These are phyloP conservation scores for Physcomitrellopsis africana DNA, from an alignment of 225 moss, liverwort and hornwort genomes.

Conservation along the genomic window DNA sequence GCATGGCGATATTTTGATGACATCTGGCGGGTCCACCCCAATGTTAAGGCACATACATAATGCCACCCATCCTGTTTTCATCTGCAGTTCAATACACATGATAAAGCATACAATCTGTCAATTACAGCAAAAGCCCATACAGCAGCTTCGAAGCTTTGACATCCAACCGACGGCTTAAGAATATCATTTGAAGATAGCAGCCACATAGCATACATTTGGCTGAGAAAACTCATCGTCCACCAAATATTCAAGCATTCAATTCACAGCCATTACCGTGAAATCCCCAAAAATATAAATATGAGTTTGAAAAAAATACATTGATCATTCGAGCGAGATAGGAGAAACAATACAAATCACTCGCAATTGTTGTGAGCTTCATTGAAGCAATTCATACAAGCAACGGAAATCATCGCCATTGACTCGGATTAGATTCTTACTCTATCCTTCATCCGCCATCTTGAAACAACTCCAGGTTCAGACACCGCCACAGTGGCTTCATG, in stretches of 20 bases:
- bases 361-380: neutral
- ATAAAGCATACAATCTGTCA: neutral
- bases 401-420: neutral
- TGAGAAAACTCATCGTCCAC: neutral
- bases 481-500: constrained; percentile 51
- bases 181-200: neutral
- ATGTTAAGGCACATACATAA: constrained; percentile 82
- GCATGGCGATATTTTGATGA: constrained; percentile 86
- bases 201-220: neutral
- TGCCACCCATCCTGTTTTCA: constrained; percentile 93
- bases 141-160: neutral
- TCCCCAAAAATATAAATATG: neutral
- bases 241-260: neutral
- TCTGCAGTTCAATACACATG: constrained; percentile 45
- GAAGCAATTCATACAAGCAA: neutral
- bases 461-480: constrained; percentile 66
- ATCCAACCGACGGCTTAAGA: neutral
- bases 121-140: neutral
- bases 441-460: constrained; percentile 92
- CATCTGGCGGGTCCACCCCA: constrained; percentile 89
- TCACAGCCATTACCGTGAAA: neutral
- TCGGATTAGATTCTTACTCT: constrained; percentile 52
- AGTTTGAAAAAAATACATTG: too few species aligned
- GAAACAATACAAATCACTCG: neutral
- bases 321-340: too few species aligned